Evolutionary conservation across 2,329 filamentous ascomycete genomes (phyloP).

Genomic region (Teratosphaeria destructans): DNA sequence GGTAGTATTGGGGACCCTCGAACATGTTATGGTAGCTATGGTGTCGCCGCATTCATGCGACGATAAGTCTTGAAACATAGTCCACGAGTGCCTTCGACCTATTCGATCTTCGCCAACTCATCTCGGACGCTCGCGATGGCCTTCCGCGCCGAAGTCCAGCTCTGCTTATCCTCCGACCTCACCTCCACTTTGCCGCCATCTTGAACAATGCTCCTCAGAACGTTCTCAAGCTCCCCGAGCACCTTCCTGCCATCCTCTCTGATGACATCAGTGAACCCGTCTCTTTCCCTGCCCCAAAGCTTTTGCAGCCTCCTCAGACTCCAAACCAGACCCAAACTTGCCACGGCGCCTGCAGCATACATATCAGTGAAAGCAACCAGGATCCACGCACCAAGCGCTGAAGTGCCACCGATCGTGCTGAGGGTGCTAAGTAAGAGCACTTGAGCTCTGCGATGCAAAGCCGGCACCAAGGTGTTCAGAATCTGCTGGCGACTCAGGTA

Average conservation of each 20-base stretch:
- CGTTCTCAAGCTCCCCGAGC: conserved; percentile 43
- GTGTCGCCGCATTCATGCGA: background rate
- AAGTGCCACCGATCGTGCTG: conserved; percentile 53
- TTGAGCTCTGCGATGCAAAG: conserved; percentile 37
- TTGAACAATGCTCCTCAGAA: conserved; percentile 37
- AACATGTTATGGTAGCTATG: background rate
- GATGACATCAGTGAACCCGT: conserved; percentile 42
- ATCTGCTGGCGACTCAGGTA: conserved; percentile 51
- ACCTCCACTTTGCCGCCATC: conserved; percentile 32
- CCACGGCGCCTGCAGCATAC: conserved; percentile 51
- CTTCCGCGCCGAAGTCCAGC: conserved; percentile 33
- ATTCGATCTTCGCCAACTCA: conserved; percentile 30
- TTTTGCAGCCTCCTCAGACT: conserved; percentile 48
- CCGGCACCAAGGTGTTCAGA: conserved; percentile 30
- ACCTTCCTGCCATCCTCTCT: conserved; percentile 48
- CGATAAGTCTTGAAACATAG: background rate
- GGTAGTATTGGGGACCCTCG: background rate
- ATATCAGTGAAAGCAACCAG: conserved; percentile 44
- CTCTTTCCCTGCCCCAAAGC: conserved; percentile 46
- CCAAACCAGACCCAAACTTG: conserved; percentile 48
- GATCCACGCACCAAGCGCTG: conserved; percentile 45
- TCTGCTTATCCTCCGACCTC: conserved; percentile 24
- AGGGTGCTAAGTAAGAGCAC: conserved; percentile 58
- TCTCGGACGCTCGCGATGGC: conserved; percentile 37
- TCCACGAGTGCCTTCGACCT: background rate